Evolutionary conservation across 2,329 filamentous ascomycete genomes (phyloP).

Genomic region (Paraconiothyrium sp.): DNA sequence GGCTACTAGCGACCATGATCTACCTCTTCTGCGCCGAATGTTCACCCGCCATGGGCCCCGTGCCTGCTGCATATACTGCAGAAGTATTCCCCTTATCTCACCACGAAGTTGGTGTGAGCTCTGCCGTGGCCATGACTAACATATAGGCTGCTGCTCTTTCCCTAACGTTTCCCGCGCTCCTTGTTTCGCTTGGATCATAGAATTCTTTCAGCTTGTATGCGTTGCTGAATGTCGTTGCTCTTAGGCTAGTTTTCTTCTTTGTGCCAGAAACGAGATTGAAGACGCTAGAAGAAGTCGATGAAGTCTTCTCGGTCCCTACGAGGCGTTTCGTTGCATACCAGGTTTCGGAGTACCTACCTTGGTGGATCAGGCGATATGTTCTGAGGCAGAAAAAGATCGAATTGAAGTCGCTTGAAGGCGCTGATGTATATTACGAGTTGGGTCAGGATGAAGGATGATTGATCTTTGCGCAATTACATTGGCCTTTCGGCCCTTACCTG

Average conservation of each 20-base stretch:
- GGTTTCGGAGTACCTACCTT: conserved; percentile 20
- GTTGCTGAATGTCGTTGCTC: conserved; percentile 25
- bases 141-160: too few relatives aligned
- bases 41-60: too few relatives aligned
- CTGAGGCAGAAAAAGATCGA: conserved; percentile 5
- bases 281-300: conserved; percentile 55
- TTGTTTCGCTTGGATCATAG: too few relatives aligned
- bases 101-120: too few relatives aligned
- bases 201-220: too few relatives aligned
- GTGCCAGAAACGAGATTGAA: conserved; percentile 55
- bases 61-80: too few relatives aligned
- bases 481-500: not conserved
- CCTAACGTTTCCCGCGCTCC: too few relatives aligned
- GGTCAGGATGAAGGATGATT: not conserved
- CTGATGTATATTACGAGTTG: not conserved
- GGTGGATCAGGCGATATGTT: conserved; percentile 18
- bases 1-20: too few relatives aligned
- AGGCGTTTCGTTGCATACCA: conserved; percentile 45
- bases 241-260: conserved; percentile 70
- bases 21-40: too few relatives aligned
- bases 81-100: too few relatives aligned
- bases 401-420: conserved; percentile 1
- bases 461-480: not conserved
- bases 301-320: conserved; percentile 54
- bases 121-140: too few relatives aligned